A percentile compares a stretch with the other conserved stretches of the same genome.
Conservation (phyloP, 2,329 filamentous ascomycete genomes). For the Ustilaginoidea virens region DNA sequence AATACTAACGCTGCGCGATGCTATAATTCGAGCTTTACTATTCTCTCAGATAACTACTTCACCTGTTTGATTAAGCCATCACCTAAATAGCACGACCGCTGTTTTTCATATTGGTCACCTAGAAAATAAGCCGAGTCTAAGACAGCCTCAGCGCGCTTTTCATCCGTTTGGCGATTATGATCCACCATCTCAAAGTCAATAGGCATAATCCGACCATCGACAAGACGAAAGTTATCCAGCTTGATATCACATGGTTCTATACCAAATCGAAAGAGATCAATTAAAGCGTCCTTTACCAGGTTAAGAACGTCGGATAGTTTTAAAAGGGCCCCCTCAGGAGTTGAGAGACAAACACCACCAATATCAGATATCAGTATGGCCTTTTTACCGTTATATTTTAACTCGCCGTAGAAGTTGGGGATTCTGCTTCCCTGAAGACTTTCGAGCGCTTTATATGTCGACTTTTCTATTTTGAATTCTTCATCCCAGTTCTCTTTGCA, state of each 20-base stretch:
- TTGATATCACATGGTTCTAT: not conserved
- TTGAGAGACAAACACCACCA: constrained; percentile 8
- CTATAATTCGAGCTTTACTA: too few species aligned
- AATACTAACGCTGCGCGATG: too few species aligned
- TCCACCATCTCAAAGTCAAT: constrained; percentile 1
- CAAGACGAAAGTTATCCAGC: not conserved
- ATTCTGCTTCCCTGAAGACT: constrained; percentile 11
- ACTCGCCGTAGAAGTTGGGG: constrained; percentile 9
- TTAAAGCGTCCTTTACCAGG: not conserved
- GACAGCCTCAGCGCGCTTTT: too few species aligned
- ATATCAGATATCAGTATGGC: constrained; percentile 12
- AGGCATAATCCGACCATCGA: not conserved
- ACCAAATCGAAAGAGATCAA: not conserved
- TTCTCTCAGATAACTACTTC: too few species aligned
- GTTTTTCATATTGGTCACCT: too few species aligned
- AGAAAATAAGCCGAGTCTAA: too few species aligned
- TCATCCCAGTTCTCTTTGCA: constrained; percentile 12
- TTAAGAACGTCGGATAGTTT: constrained; percentile 1
- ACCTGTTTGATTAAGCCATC: too few species aligned
- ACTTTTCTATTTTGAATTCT: constrained; percentile 12
- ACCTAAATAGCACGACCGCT: too few species aligned
- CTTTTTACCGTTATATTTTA: constrained; percentile 7
- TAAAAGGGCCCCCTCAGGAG: constrained; percentile 9
- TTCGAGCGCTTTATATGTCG: constrained; percentile 9
- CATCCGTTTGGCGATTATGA: not conserved